Evolutionary conservation across 768 basidiomycete genomes (phyloP).

Genomic region (Porphyrellus cyaneotinctus): DNA sequence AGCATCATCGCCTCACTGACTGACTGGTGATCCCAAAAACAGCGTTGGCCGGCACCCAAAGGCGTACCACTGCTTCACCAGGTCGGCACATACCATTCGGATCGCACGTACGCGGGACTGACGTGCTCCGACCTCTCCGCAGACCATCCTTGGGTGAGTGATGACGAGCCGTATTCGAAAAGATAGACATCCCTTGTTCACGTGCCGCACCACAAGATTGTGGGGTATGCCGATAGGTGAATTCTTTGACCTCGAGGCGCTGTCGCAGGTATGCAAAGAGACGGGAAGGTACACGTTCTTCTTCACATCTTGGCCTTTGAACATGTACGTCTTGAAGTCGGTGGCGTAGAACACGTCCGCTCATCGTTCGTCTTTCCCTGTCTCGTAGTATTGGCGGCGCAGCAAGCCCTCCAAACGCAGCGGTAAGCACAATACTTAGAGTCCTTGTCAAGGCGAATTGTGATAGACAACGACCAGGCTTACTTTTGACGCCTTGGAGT

Average conservation of each 20-base stretch:
- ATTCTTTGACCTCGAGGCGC: conserved; percentile 66
- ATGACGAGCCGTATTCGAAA: not conserved
- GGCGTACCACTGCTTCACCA: conserved; percentile 50
- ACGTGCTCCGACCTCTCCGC: too few species aligned
- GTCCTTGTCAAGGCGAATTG: not conserved
- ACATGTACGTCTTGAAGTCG: conserved; percentile 50
- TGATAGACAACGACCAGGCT: conserved; percentile 15
- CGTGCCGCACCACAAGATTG: conserved; percentile 31
- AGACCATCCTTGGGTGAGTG: conserved; percentile 60
- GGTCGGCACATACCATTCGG: conserved; percentile 40
- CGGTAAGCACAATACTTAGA: conserved; percentile 38
- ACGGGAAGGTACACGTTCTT: conserved; percentile 67
- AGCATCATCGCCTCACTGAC: too few species aligned
- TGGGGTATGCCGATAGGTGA: conserved; percentile 79
- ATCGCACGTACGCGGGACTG: too few species aligned
- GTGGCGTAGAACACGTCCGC: not conserved
- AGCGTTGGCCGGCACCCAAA: conserved; percentile 53
- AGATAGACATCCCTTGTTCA: not conserved
- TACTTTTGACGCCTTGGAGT: conserved; percentile 24
- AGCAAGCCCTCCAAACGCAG: conserved; percentile 69
- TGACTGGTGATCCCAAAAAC: not conserved
- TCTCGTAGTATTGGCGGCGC: conserved; percentile 53
- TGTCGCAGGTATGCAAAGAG: conserved; percentile 53
- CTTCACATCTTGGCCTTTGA: conserved; percentile 72
- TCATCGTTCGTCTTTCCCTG: not conserved